Evolutionary conservation across 2,329 filamentous ascomycete genomes (phyloP), one percentile per base, ranked within the genome.

Genomic region (Hawksworthiomyces lignivorus): DNA sequence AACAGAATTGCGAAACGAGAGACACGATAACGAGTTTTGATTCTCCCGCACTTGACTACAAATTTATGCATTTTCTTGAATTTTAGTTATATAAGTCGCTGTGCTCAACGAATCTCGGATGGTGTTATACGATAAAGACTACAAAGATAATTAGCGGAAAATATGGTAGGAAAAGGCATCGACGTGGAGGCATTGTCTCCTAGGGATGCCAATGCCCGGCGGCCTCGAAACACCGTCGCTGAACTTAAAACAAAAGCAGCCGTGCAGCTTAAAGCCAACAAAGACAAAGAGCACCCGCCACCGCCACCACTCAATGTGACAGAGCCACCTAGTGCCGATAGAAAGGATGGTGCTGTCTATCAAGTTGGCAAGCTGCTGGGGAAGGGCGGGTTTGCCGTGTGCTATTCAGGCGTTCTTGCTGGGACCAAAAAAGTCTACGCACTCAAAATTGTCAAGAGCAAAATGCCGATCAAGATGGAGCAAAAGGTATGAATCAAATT

Each of bases 351-450:
- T 41, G 77, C 82, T 41, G 71, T 80, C 36, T 90, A 89, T 66
- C 76, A 82, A 53, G 79, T 85, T 24, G 83, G 84, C 44, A 79
- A 78, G 54, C 70, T 86, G 56, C 69, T 90, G 44, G 85, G 85
- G 20, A 89, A 87, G 62, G 85, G 85, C 35, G 85, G 85, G 9
- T 90, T 90, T 56, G 85, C 85, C 50, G 83, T 89, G 48, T 89
- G 84, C 64, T 84, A 89, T 56, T 77, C 80, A 52, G 84, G 81
- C 36, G 77, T 82, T 52, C 64, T 84, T 41, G 68, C 77, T 39
- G 76, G 80, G 10, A 77, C 76, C 6, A 82, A 75, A 54, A 79
- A 82, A 55, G 73, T 74, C 50, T 83, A 80, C 57, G 85, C 85
- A 33, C 69, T 90, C 54, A 90, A 90, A 68, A 87, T 90, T 56